Base-by-base conservation (phyloP, 352 stramenopile species). In the Globisporangium middletonii region DNA sequence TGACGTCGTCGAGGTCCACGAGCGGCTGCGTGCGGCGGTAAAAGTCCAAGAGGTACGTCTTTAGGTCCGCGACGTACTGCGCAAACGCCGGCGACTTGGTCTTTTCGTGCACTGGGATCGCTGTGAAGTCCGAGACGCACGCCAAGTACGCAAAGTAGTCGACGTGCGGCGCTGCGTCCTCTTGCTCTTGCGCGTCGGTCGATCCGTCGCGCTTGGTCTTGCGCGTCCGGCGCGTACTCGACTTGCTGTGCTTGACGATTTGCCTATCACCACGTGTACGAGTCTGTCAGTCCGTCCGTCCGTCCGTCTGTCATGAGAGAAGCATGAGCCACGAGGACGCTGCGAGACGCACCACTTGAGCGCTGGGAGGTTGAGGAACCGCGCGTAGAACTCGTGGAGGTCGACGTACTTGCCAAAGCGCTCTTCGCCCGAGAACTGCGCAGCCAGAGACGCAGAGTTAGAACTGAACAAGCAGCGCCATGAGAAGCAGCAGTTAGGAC, bases 361-460 rank as follows among this genome's bases (percentile, higher is more conserved):
- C 50, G 74, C 72, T 26, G 74, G 69, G 16, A 88, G 71, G 60
- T 96, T 94, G 51, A 94, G 53, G 51, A 85, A 96, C 18, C 77
- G 71, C 55, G 68, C 58, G 70, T 94, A 92, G 56, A 93, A 86
- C 64, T 86, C 74, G 59, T 95, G 83, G 37, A 96, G 55, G 62
- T 96, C 88, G n/a, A 96, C 76, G 60, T 95, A 96, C 59, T 94
- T 93, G 56, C 88, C 88, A 42, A 90, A 91, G 27, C 76, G 80
- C 64, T 96, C 88, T 82, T 96, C 86, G 16, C 88, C 88, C 2
- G 83, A 93, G 55, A 96, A 96, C 70, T 91, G 41, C 19, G 23
- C n/a, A 18, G 15, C 2, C 2, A 13, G 15, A 51, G 9, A 63
- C 4, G 16, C 19, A 65, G 23, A 55, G 41, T 2, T 3, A 59